Percentiles rank a stretch among this genome's conserved stretches.
Evolutionary conservation across 2,329 filamentous ascomycete species (phyloP).

Genomic region (Verruconis gallopava): DNA sequence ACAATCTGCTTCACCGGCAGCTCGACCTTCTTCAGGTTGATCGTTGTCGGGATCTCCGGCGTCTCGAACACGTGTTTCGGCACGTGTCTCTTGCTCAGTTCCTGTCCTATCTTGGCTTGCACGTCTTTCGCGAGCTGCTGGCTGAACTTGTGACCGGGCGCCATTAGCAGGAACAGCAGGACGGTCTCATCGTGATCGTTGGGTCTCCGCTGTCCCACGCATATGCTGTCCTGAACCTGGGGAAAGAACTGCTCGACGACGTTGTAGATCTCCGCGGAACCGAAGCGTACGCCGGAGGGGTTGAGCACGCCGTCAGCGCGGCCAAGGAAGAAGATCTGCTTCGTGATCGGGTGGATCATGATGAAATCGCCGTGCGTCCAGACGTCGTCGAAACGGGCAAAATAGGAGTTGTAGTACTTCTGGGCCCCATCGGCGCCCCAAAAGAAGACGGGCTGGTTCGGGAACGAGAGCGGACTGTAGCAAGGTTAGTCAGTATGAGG

Average conservation of each 20-base stretch:
- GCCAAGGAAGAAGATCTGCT: slow-evolving; percentile 53
- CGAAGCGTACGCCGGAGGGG: slow-evolving; percentile 66
- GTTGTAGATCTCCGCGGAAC: slow-evolving; percentile 66
- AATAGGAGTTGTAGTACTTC: slow-evolving; percentile 35
- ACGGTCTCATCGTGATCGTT: slow-evolving; percentile 45
- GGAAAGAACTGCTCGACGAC: slow-evolving; percentile 57
- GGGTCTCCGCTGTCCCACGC: slow-evolving; percentile 62
- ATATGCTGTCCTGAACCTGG: slow-evolving; percentile 57
- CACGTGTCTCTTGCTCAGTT: slow-evolving; percentile 60
- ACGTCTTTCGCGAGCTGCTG: slow-evolving; percentile 43
- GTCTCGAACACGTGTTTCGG: slow-evolving; percentile 70
- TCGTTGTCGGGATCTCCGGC: slow-evolving; percentile 69
- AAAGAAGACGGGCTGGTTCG: slow-evolving; percentile 53
- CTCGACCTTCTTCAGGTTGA: slow-evolving; percentile 79
- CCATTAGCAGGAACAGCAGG: slow-evolving; percentile 47
- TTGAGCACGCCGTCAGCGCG: slow-evolving; percentile 69
- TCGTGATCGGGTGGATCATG: slow-evolving; percentile 53
- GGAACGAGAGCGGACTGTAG: slow-evolving; percentile 46
- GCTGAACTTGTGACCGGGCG: slow-evolving; percentile 44
- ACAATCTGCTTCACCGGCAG: slow-evolving; percentile 76
- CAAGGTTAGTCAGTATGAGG: neutral
- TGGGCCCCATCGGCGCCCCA: slow-evolving; percentile 30
- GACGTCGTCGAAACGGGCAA: slow-evolving; percentile 40
- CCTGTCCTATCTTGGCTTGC: slow-evolving; percentile 50
- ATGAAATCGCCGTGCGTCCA: slow-evolving; percentile 82